These are phyloP conservation scores for Leccinum rimulosum DNA, from an alignment of 768 basidiomycete species.

Conservation along the genomic window DNA sequence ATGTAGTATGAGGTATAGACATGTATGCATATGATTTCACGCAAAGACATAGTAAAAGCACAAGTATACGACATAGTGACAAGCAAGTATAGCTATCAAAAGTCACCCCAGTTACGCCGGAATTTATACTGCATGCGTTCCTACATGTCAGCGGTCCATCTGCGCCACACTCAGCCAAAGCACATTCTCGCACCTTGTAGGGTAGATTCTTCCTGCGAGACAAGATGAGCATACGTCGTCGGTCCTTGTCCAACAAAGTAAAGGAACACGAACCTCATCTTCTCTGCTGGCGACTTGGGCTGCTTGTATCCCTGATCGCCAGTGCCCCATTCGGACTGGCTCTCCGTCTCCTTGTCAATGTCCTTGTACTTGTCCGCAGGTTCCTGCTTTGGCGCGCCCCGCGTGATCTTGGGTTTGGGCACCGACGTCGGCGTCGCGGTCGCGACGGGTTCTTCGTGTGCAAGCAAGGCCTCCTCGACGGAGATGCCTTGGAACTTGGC, in stretches of 20 bases:
- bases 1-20: slow-evolving; percentile 19
- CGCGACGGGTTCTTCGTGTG: slow-evolving; percentile 44
- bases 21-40: slow-evolving; percentile 19
- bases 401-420: slow-evolving; percentile 51
- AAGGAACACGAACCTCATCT: slow-evolving; percentile 55
- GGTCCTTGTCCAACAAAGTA: neutral
- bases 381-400: slow-evolving; percentile 63
- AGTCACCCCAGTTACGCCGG: slow-evolving; percentile 85
- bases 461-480: slow-evolving; percentile 63
- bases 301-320: slow-evolving; percentile 69
- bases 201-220: slow-evolving; percentile 67
- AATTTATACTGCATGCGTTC: slow-evolving; percentile 84
- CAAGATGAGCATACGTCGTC: slow-evolving; percentile 1
- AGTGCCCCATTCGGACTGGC: slow-evolving; percentile 67
- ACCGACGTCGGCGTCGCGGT: slow-evolving; percentile 17
- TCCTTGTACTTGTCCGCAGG: slow-evolving; percentile 59
- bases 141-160: slow-evolving; percentile 47
- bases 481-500: slow-evolving; percentile 80
- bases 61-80: slow-evolving; percentile 9
- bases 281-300: slow-evolving; percentile 73
- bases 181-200: slow-evolving; percentile 67
- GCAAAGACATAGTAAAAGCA: neutral
- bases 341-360: slow-evolving; percentile 50
- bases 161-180: slow-evolving; percentile 15
- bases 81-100: slow-evolving; percentile 39